Base-by-base conservation (phyloP, 2,329 filamentous ascomycete species). In the Alternaria triticina region DNA sequence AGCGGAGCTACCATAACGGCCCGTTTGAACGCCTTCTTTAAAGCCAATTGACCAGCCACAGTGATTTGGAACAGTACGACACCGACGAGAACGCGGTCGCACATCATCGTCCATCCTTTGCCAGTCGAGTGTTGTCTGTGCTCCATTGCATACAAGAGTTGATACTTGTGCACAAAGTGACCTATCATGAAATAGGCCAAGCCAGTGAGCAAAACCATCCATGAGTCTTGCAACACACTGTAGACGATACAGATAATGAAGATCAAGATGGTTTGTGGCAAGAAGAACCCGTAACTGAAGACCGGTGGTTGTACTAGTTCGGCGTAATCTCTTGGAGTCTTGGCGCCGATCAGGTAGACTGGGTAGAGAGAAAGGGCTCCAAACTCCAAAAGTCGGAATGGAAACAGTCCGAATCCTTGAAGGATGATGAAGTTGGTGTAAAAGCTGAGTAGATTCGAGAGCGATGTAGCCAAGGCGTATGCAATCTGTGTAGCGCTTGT, bases 201-300 rank as follows among this genome's bases (percentile, higher is more conserved):
- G 4, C 96, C 96, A 52, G 95, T 90, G 10, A 94, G 84, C 15
- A 97, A 87, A 12, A 98, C 91, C 57, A 91, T 85, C 82, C 90
- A 96, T 0, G 94, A 96, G 52, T 87, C 86, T 1, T 89, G 89
- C 12, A 98, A 85, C 17, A 97, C 90, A 75, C 93, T 96, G 84
- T 99, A 99, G 7, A 98, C 94, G 44, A 97, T 86, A 74, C 96
- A 98, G 28, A 99, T 91, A 74, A 98, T 96, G 81, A 97, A 95
- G 15, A 98, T 89, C 11, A 99, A 87, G 60, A 99, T 88, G 0
- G 95, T 93, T 22, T 96, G 96, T 0, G 96, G 96, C 7, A 99
- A 87, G 73, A 94, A 98, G 81, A 97, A 97, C 22, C 96, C 96
- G 74, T 99, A 99, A 79, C 92, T 95, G 81, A 99, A 99, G 10